Conservation (phyloP, 2,329 filamentous ascomycete species). For the Fusarium longipes region DNA sequence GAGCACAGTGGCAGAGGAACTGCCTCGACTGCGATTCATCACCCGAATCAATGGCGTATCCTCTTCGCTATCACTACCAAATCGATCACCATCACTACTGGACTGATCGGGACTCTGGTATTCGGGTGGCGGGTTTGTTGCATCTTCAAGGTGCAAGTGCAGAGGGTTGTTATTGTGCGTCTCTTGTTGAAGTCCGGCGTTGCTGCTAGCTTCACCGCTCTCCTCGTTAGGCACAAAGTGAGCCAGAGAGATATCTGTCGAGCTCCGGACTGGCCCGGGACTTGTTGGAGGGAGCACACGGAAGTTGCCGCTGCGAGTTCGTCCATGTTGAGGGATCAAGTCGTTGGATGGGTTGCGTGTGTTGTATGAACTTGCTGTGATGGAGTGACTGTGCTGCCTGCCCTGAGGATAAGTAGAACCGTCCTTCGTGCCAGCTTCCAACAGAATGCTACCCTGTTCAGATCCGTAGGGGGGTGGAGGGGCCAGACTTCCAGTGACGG, state of each 20-base stretch:
- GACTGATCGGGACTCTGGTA: slow-evolving; percentile 75
- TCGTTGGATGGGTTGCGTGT: slow-evolving; percentile 59
- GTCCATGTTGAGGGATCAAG: slow-evolving; percentile 72
- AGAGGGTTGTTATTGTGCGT: slow-evolving; percentile 53
- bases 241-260: slow-evolving; percentile 94
- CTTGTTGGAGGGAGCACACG: slow-evolving; percentile 81
- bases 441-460: slow-evolving; percentile 93
- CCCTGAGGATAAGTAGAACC: slow-evolving; percentile 60
- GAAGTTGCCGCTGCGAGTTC: slow-evolving; percentile 82
- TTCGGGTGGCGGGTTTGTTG: slow-evolving; percentile 74
- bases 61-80: slow-evolving; percentile 70
- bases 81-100: slow-evolving; percentile 67
- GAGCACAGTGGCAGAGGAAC: slow-evolving; percentile 58
- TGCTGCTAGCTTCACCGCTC: slow-evolving; percentile 69
- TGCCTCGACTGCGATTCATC: slow-evolving; percentile 62
- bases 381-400: slow-evolving; percentile 61
- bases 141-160: slow-evolving; percentile 61
- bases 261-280: slow-evolving; percentile 88
- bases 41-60: slow-evolving; percentile 63
- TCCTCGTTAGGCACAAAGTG: slow-evolving; percentile 80
- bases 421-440: slow-evolving; percentile 83
- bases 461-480: slow-evolving; percentile 97
- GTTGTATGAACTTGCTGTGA: slow-evolving; percentile 51
- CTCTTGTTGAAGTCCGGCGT: slow-evolving; percentile 40
- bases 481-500: slow-evolving; percentile 93